Base-by-base conservation (phyloP, 257 asterid species). In the Mentha longifolia region DNA sequence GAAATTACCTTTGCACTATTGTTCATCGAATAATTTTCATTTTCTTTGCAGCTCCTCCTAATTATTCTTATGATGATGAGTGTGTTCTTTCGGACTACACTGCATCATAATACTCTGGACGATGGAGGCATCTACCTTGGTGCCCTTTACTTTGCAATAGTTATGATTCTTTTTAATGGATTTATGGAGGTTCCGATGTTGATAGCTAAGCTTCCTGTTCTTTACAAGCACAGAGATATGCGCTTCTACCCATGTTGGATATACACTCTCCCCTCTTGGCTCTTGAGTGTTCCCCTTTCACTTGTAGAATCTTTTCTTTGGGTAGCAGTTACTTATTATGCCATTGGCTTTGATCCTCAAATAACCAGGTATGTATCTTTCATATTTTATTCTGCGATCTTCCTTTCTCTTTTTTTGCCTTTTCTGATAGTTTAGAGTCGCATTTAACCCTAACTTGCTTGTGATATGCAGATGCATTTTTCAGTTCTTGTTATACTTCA, bases 161-260 rank as follows among this genome's bases (percentile, higher is more conserved):
- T 94, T 46, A 87, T 86, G 88, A 81, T 89, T 75, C 92, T 91
- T 78, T 94, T 91, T 77, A 91, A 91, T 74, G 98, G 98, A 55
- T 86, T 86, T 55, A 77, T 88, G 80, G 98, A 94, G 84, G 91
- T 91, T 46, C 85, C 96, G 2, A 85, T 91, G 85, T 80, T 87
- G 80, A 86, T 91, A 68, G 74, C 86, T 39, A 94, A 87, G 87
- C 96, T 94, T 77, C 96, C 98, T 6, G 87, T 88, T 43, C 83
- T 94, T 71, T 94, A 94, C 84, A 94, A 91, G 85, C 98, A 94
- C 46, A 79, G 97, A 61, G 97, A 94, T 76, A 75, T 91, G 43
- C 90, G 59, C 13, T 88, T 94, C 77, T 94, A 86, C 61, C 98
- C 98, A 0, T 86, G 96, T 71, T 94, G 98, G 98, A 81, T 83